phyloP scores from a whole-genome alignment of 1,284 basidiomycete genomes.

The Marasmius fiardii region DNA sequence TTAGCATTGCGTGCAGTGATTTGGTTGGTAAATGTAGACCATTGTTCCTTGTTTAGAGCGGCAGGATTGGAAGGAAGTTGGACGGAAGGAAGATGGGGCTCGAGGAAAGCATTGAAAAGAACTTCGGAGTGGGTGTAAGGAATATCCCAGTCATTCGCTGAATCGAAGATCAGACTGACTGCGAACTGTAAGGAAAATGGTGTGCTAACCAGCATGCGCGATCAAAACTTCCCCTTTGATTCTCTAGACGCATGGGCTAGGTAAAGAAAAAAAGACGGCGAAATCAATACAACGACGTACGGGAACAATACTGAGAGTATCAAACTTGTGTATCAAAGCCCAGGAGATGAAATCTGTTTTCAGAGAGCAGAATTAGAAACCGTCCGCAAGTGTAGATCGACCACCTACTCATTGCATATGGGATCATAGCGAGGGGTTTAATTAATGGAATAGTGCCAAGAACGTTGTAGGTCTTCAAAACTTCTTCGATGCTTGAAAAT shows the following conservation, averaged over 20 bases:
- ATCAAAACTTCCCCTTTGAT: conserved; percentile 71
- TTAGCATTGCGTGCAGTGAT: conserved; percentile 30
- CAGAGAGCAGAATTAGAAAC: conserved; percentile 2
- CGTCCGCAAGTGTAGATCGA: neutral
- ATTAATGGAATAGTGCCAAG: conserved; percentile 73
- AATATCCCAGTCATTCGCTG: conserved; percentile 77
- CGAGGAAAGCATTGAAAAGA: conserved; percentile 69
- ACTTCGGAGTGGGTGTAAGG: conserved; percentile 72
- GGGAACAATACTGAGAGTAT: conserved; percentile 57
- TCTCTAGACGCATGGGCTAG: conserved; percentile 32
- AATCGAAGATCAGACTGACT: neutral
- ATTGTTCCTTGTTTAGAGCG: conserved; percentile 32
- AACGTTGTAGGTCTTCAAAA: conserved; percentile 72
- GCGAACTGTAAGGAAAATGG: neutral
- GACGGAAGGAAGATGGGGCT: conserved; percentile 54
- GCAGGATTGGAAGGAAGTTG: conserved; percentile 34
- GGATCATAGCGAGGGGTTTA: conserved; percentile 64
- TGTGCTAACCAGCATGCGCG: conserved; percentile 54
- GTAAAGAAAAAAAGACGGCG: conserved; percentile 6
- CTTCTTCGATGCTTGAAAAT: conserved; percentile 63
- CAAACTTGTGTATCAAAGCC: conserved; percentile 62
- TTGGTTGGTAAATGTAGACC: conserved; percentile 34
- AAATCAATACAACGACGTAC: conserved; percentile 32
- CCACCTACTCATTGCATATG: conserved; percentile 65
- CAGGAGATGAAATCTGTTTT: conserved; percentile 51